These are phyloP conservation scores for Pythium grandisporangium DNA, from an alignment of 352 stramenopile species.

Conservation along the genomic window DNA sequence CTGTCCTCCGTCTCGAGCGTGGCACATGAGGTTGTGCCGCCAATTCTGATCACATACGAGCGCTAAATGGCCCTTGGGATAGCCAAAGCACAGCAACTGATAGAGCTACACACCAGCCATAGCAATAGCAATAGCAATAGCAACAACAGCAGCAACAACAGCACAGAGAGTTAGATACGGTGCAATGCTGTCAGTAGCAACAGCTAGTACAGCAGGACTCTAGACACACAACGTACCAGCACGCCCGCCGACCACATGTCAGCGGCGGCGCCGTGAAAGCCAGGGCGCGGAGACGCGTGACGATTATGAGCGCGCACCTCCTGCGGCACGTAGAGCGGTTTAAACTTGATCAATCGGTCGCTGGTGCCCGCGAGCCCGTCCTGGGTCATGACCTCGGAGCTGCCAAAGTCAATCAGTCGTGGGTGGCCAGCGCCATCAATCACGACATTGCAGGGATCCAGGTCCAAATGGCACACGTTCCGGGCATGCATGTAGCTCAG, in stretches of 20 bases:
- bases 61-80: constrained; percentile 66
- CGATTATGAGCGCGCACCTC: constrained; percentile 64
- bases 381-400: constrained; percentile 67
- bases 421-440: constrained; percentile 41
- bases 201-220: too few relatives aligned
- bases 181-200: too few relatives aligned
- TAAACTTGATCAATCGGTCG: constrained; percentile 68
- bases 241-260: constrained; percentile 78
- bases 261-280: constrained; percentile 56
- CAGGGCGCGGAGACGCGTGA: constrained; percentile 33
- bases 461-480: constrained; percentile 71
- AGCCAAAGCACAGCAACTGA: constrained; percentile 73
- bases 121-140: too few relatives aligned
- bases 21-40: constrained; percentile 52
- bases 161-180: too few relatives aligned
- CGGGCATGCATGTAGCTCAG: constrained; percentile 74
- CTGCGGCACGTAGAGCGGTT: constrained; percentile 60
- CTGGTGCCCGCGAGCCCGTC: constrained; percentile 40
- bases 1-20: constrained; percentile 34
- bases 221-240: constrained; percentile 30
- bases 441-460: constrained; percentile 75
- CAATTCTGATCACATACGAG: constrained; percentile 72
- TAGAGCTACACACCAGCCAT: constrained; percentile 39
- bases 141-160: too few relatives aligned
- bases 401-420: constrained; percentile 76